Evolutionary conservation across 208 protist genomes (phyloP).

Genomic region (Leishmania arabica): DNA sequence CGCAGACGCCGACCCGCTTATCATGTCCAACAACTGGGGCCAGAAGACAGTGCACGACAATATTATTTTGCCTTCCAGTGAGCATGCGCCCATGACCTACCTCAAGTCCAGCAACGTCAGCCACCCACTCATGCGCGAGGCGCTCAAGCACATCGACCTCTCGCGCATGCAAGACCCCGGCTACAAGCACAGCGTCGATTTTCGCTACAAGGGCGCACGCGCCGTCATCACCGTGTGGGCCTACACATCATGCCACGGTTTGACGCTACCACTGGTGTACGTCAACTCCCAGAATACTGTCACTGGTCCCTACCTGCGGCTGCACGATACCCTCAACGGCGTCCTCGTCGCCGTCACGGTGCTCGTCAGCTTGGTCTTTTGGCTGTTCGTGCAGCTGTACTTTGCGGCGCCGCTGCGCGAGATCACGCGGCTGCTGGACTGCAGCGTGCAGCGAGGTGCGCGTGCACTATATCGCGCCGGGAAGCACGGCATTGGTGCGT

Average conservation of each 20-base stretch:
- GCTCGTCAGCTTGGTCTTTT: slow-evolving; percentile 5
- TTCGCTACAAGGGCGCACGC: background rate
- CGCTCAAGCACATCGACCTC: slow-evolving; percentile 32
- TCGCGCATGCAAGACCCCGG: background rate
- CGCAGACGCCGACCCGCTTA: slow-evolving; percentile 1
- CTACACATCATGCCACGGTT: background rate
- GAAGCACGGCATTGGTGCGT: background rate
- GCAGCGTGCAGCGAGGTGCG: background rate
- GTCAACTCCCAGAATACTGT: background rate
- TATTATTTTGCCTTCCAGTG: background rate
- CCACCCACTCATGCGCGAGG: slow-evolving; percentile 37
- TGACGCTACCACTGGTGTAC: slow-evolving; percentile 5
- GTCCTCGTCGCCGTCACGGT: slow-evolving; percentile 3
- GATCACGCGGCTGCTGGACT: background rate
- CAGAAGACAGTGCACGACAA: slow-evolving; percentile 10
- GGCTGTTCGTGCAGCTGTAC: slow-evolving; percentile 1
- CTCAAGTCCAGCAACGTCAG: slow-evolving; percentile 22
- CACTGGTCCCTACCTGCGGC: slow-evolving; percentile 1
- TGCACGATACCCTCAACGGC: background rate
- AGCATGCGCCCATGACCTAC: slow-evolving; percentile 1
- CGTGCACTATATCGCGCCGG: background rate
- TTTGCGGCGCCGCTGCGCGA: slow-evolving; percentile 11
- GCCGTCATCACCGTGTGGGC: slow-evolving; percentile 6
- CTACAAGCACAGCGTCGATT: background rate
- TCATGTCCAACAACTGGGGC: slow-evolving; percentile 29